A percentile compares a stretch with the other conserved stretches of the same genome.
Conservation (phyloP, 768 basidiomycete genomes). For the Hericium coralloides region DNA sequence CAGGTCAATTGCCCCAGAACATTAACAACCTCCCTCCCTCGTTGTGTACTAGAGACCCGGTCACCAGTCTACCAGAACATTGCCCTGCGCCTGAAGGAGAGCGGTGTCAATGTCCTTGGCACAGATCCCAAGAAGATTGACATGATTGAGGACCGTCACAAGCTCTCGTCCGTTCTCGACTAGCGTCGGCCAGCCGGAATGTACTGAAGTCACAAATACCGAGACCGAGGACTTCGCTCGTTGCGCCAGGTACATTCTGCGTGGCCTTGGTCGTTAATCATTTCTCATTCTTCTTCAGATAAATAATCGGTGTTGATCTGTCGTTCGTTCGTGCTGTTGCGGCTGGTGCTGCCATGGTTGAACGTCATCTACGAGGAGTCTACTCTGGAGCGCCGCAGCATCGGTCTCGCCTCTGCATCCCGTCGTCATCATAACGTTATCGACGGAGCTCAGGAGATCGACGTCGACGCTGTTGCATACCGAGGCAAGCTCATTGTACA, state of each 20-base stretch:
- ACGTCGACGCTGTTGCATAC: constrained; percentile 94
- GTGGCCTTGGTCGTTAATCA: background rate
- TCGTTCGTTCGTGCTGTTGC: constrained; percentile 96
- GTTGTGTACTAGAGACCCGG: too few species aligned
- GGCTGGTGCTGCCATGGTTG: constrained; percentile 99
- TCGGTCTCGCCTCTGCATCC: constrained; percentile 95
- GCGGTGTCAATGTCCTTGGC: constrained; percentile 87
- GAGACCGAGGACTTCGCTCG: constrained; percentile 85
- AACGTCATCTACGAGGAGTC: constrained; percentile 95
- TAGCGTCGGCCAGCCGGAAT: constrained; percentile 95
- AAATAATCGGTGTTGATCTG: constrained; percentile 97
- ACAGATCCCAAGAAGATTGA: constrained; percentile 97
- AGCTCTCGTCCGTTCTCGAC: constrained; percentile 96
- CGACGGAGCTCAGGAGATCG: constrained; percentile 94
- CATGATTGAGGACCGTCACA: constrained; percentile 96
- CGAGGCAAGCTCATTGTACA: constrained; percentile 88
- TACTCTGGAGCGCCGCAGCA: constrained; percentile 83
- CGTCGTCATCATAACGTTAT: constrained; percentile 98
- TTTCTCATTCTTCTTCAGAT: constrained; percentile 27
- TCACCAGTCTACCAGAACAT: too few species aligned
- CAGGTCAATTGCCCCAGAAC: constrained; percentile 96
- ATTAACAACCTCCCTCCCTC: too few species aligned
- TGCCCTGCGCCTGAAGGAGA: constrained; percentile 87
- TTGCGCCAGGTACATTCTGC: constrained; percentile 58
- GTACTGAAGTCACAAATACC: constrained; percentile 85